Evolutionary conservation across 2,329 filamentous ascomycete species (phyloP).

Genomic region (Arthroderma sp.): DNA sequence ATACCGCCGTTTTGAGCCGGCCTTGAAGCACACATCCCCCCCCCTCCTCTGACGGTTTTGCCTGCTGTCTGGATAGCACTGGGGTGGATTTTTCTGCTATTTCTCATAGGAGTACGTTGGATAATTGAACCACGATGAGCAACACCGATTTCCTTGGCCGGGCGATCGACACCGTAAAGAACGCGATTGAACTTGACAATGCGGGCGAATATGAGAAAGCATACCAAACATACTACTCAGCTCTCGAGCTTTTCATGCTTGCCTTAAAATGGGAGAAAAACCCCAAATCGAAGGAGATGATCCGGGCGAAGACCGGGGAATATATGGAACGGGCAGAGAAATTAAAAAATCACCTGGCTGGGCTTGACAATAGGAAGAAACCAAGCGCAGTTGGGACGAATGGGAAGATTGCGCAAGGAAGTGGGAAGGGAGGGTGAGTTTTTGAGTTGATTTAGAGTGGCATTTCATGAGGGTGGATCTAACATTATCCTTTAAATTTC

Average conservation of each 20-base stretch:
- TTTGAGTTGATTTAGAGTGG: conserved; percentile 9
- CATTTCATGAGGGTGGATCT: not conserved
- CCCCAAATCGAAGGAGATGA: conserved; percentile 91
- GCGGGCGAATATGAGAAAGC: conserved; percentile 94
- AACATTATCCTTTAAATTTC: not conserved
- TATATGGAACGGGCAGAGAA: conserved; percentile 99
- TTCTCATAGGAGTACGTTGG: not conserved
- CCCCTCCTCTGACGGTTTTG: not conserved
- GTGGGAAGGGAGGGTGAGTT: conserved; percentile 44
- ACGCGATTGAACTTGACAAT: conserved; percentile 93
- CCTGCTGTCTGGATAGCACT: not conserved
- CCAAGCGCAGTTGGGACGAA: conserved; percentile 42
- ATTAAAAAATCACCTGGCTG: conserved; percentile 77
- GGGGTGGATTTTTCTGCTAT: not conserved
- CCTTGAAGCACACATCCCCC: not conserved
- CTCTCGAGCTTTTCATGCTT: conserved; percentile 96
- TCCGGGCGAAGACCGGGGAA: conserved; percentile 83
- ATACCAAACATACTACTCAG: conserved; percentile 89
- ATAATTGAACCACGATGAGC: conserved; percentile 52
- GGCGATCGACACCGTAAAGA: conserved; percentile 92
- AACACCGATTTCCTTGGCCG: conserved; percentile 94
- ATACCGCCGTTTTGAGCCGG: not conserved
- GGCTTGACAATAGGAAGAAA: conserved; percentile 43
- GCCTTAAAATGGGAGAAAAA: conserved; percentile 99
- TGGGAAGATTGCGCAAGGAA: conserved; percentile 39